phyloP scores from a whole-genome alignment of 257 asterid species.

The Jacaranda mimosifolia region DNA sequence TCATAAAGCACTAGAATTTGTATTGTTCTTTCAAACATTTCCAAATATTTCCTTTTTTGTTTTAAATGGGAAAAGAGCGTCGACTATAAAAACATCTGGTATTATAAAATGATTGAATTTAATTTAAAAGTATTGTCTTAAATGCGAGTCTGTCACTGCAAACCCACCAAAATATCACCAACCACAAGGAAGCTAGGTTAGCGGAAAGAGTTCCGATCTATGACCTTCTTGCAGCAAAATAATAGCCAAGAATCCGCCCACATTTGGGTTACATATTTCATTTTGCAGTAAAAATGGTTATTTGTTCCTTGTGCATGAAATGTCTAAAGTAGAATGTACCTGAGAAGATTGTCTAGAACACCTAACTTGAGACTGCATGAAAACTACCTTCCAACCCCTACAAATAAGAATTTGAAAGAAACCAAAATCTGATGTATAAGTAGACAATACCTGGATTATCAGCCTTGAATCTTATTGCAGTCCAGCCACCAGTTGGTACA shows the following conservation, averaged over 20 bases:
- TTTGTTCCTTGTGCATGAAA: neutral
- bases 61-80: too few relatives aligned
- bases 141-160: too few relatives aligned
- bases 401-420: neutral
- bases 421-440: neutral
- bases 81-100: too few relatives aligned
- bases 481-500: conserved; percentile 81
- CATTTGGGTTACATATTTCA: too few relatives aligned
- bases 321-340: neutral
- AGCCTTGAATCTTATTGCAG: conserved; percentile 71
- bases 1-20: neutral
- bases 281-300: neutral
- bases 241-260: too few relatives aligned
- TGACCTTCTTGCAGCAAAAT: too few relatives aligned
- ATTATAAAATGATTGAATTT: too few relatives aligned
- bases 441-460: conserved; percentile 73
- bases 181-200: too few relatives aligned
- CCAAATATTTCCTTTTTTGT: neutral
- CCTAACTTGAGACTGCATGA: conserved; percentile 9
- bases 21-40: neutral
- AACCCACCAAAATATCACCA: too few relatives aligned
- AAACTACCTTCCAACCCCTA: neutral
- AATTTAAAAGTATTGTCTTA: too few relatives aligned
- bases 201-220: too few relatives aligned
- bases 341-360: neutral